Conservation (phyloP, 2,329 filamentous ascomycete species). For the Davidsoniella neocaledoniae region DNA sequence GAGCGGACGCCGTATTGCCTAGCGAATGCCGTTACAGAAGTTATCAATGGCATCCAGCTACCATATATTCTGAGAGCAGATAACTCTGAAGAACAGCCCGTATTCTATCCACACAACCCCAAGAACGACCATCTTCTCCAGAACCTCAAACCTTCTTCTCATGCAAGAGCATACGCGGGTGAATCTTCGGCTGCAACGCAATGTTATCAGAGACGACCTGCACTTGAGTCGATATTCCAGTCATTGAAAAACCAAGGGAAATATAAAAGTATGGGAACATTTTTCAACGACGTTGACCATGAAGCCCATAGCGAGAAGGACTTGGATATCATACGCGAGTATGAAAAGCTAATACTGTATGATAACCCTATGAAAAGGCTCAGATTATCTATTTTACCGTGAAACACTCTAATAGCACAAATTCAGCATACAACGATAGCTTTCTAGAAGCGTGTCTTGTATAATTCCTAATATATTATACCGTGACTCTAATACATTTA, state of each 20-base stretch:
- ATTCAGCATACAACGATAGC: slow-evolving; percentile 10
- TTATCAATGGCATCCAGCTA: slow-evolving; percentile 6
- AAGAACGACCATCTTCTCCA: background rate
- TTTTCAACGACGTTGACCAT: background rate
- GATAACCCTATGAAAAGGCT: background rate
- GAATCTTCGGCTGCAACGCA: background rate
- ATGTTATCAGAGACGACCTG: background rate
- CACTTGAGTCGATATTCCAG: too few relatives aligned
- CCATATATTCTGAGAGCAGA: background rate
- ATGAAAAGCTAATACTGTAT: background rate
- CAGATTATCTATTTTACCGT: background rate
- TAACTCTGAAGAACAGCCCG: background rate
- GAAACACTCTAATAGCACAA: background rate
- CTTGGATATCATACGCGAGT: background rate
- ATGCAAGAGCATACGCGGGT: background rate
- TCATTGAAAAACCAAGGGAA: too few relatives aligned
- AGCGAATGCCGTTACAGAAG: slow-evolving; percentile 8
- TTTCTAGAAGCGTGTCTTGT: background rate
- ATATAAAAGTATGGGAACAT: too few relatives aligned
- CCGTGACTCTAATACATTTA: background rate
- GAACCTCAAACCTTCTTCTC: background rate
- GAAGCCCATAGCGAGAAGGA: background rate
- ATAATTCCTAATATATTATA: too few relatives aligned
- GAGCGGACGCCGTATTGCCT: background rate
- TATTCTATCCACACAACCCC: background rate